Evolutionary conservation across 345 rosid genomes (phyloP).

Genomic region (Hibiscus syriacus): DNA sequence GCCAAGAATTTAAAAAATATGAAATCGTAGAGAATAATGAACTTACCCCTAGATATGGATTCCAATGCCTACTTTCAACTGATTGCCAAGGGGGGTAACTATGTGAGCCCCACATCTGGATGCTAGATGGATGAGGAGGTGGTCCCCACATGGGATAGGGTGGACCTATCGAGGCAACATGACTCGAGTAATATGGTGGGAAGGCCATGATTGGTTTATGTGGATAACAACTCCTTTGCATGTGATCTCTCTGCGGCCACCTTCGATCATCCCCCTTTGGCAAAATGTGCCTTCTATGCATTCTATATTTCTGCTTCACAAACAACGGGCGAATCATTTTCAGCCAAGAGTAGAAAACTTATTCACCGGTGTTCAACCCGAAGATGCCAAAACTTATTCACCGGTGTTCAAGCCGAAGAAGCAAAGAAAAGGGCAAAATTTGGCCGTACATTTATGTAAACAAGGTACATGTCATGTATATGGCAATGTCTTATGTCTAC

Average conservation of each 20-base stretch:
- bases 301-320: conserved; percentile 69
- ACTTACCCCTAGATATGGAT: conserved; percentile 51
- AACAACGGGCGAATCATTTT: not conserved
- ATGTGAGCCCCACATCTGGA: conserved; percentile 57
- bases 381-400: not conserved
- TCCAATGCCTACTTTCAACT: conserved; percentile 67
- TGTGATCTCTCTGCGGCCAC: conserved; percentile 58
- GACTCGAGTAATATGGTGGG: conserved; percentile 43
- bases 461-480: not conserved
- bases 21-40: not conserved
- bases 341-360: conserved; percentile 2
- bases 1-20: not conserved
- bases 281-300: conserved; percentile 68
- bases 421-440: not conserved
- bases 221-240: conserved; percentile 38
- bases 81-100: conserved; percentile 43
- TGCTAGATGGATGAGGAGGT: conserved; percentile 36
- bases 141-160: conserved; percentile 64
- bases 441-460: not conserved
- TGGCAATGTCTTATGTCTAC: not conserved
- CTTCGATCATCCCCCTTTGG: conserved; percentile 68
- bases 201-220: conserved; percentile 81
- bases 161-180: conserved; percentile 16
- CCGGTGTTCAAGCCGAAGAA: not conserved
- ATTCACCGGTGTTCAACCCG: too few relatives aligned